Evolutionary conservation across 1,284 basidiomycete genomes (phyloP).

Genomic region (Heterobasidion annosum): DNA sequence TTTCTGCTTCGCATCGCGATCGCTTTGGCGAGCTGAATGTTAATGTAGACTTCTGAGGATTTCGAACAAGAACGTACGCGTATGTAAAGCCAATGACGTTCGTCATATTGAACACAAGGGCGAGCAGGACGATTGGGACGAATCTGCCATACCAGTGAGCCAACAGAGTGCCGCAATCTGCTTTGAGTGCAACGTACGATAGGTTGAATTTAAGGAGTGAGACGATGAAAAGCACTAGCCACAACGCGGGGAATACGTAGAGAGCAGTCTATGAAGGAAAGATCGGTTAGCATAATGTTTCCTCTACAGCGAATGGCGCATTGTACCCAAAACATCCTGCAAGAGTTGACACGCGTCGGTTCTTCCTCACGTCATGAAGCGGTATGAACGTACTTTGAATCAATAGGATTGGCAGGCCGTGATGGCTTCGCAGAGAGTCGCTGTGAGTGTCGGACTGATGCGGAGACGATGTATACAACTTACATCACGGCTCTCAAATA

Average conservation of each 20-base stretch:
- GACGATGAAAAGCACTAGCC: conserved; percentile 80
- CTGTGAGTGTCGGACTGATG: not conserved
- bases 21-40: conserved; percentile 35
- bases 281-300: not conserved
- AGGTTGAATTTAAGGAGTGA: conserved; percentile 84
- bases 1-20: conserved; percentile 80
- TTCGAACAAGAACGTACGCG: conserved; percentile 36
- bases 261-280: conserved; percentile 23
- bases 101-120: conserved; percentile 86
- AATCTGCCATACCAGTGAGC: conserved; percentile 39
- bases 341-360: conserved; percentile 8
- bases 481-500: conserved; percentile 91
- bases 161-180: not conserved
- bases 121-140: conserved; percentile 81
- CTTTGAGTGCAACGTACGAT: conserved; percentile 39
- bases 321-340: conserved; percentile 85
- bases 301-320: too few relatives aligned
- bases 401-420: conserved; percentile 81
- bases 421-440: conserved; percentile 55
- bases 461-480: conserved; percentile 5
- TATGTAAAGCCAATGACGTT: conserved; percentile 92
- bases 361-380: not conserved
- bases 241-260: conserved; percentile 84
- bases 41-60: not conserved
- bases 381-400: conserved; percentile 58